Conservation (phyloP, 768 basidiomycete genomes). For the Suillus occidentalis region DNA sequence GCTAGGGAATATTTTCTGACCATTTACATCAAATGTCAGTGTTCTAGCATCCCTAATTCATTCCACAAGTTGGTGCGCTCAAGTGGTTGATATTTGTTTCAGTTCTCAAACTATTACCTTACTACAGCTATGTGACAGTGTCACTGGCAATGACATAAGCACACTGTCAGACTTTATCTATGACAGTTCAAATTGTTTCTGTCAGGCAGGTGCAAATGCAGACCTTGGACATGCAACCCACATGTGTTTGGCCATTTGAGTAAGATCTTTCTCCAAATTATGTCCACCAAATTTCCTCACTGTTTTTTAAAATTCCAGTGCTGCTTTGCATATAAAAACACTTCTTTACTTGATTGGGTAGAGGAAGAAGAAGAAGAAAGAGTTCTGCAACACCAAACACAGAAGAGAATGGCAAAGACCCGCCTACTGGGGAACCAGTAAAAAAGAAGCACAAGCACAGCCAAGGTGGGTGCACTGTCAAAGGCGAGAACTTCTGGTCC, state of each 20-base stretch:
- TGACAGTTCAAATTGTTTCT: not conserved
- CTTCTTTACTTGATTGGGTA: not conserved
- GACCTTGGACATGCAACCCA: not conserved
- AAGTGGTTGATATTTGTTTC: not conserved
- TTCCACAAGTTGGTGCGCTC: not conserved
- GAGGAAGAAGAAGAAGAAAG: not conserved
- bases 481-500: not conserved
- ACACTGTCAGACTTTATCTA: not conserved
- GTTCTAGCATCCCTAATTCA: not conserved
- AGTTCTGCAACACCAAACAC: too few species aligned
- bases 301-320: not conserved
- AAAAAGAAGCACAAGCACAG: not conserved
- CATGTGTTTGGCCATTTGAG: not conserved
- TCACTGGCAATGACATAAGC: not conserved
- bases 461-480: not conserved
- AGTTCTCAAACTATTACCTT: not conserved
- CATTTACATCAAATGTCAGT: not conserved
- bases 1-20: not conserved
- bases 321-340: not conserved
- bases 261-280: not conserved
- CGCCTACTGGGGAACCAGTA: not conserved
- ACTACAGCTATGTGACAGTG: not conserved
- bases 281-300: not conserved
- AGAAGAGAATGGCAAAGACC: not conserved
- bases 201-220: not conserved